Evolutionary conservation across 2,329 filamentous ascomycete species (phyloP).

Genomic region (Colletotrichum melonis): DNA sequence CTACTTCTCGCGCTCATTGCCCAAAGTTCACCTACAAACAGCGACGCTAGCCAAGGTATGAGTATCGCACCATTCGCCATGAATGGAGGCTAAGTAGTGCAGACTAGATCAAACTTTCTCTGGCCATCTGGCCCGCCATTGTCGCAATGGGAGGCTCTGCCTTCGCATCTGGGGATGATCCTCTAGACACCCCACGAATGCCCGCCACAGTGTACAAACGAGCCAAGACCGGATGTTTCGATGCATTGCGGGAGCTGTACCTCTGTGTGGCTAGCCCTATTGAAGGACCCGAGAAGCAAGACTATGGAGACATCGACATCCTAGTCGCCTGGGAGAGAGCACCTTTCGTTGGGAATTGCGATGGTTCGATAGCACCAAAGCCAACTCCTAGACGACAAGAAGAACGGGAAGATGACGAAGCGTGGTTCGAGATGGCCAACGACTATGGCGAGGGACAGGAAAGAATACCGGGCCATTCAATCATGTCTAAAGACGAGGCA

Average conservation of each 20-base stretch:
- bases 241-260: conserved; percentile 63
- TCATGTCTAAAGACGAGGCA: not conserved
- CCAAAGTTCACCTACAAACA: not conserved
- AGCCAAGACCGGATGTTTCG: conserved; percentile 58
- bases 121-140: not conserved
- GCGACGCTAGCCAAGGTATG: not conserved
- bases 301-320: conserved; percentile 81
- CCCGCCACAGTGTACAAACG: conserved; percentile 64
- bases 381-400: not conserved
- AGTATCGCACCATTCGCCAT: not conserved
- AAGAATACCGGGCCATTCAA: not conserved
- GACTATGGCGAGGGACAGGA: not conserved
- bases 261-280: conserved; percentile 68
- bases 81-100: not conserved
- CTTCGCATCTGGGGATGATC: conserved; percentile 59
- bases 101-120: not conserved
- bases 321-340: conserved; percentile 59
- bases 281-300: conserved; percentile 75
- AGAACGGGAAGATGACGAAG: not conserved
- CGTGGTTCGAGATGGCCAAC: not conserved
- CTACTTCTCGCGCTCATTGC: not conserved
- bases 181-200: conserved; percentile 75
- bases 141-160: conserved; percentile 73
- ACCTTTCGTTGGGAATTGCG: conserved; percentile 24
- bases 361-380: no score